Base-by-base conservation (phyloP, 768 basidiomycete genomes). In the Tulasnella sp. region DNA sequence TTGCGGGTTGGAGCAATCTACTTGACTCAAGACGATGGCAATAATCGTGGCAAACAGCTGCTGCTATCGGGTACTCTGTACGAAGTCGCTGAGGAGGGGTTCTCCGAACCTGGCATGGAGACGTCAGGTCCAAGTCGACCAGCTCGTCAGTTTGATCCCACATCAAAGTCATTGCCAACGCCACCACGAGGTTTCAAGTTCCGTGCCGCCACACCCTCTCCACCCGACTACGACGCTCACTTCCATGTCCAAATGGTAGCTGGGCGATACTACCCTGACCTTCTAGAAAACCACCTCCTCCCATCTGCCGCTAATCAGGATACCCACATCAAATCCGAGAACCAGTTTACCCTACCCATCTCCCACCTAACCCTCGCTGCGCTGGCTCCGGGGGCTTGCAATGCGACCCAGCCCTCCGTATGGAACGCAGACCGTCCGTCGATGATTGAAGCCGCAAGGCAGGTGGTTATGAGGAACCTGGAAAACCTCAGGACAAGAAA, bases 241-340 rank as follows among this genome's bases (percentile, higher is more conserved):
- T 61, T 87, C n/a, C 80, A 80, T 2, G 72, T 89, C 39, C 77
- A 79, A 34, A 71, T 87, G 45, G 74, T 92, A 59, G 79, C 79
- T 31, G 89, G 89, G 31, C 75, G 89, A 55, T 91, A 91, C 66
- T 91, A 91, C 65, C 84, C 87, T 4, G 70, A 74, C 5, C 72
- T 91, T 34, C 73, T 88, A 21, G 65, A 71, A 19, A 84, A 87
- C 64, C 84, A 84, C 1, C 70, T 81, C 34, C 68, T 88, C 17
- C 67, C 67, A 11, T 66, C 69, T 3, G 63, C 62, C 19, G 2
- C 8, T n/a, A n/a, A n/a, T n/a, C n/a, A n/a, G n/a, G n/a, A n/a
- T n/a, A n/a, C n/a, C n/a, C n/a, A n/a, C n/a, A n/a, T n/a, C n/a
- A n/a, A n/a, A n/a, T n/a, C n/a, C n/a, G n/a, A n/a, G n/a, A n/a